Evolutionary conservation across 306 rosid genomes (phyloP).

Genomic region (Abrus precatorius): DNA sequence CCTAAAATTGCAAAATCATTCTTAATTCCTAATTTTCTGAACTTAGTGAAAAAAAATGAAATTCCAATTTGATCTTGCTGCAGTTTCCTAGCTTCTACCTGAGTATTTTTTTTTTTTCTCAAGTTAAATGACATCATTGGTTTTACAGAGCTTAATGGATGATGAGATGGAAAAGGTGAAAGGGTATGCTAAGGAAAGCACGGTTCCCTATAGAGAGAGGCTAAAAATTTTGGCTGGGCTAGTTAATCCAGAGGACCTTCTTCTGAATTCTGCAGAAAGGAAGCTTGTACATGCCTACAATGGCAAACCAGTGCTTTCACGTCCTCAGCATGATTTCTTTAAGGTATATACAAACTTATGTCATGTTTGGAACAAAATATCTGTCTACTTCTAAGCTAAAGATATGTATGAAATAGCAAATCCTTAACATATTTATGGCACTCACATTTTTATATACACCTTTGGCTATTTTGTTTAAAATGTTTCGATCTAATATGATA

Average conservation of each 20-base stretch:
- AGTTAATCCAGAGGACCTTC: constrained; percentile 88
- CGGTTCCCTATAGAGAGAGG: constrained; percentile 80
- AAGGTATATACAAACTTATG: constrained; percentile 54
- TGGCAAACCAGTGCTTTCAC: constrained; percentile 93
- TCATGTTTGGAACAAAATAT: not conserved
- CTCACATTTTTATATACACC: not conserved
- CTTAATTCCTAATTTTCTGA: constrained; percentile 4
- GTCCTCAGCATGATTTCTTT: constrained; percentile 90
- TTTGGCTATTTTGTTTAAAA: not conserved
- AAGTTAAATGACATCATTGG: constrained; percentile 25
- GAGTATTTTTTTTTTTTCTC: not conserved
- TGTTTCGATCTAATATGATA: not conserved
- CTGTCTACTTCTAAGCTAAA: not conserved
- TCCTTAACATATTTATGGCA: not conserved
- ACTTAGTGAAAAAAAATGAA: not conserved
- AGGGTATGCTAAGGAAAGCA: constrained; percentile 67
- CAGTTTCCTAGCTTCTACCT: constrained; percentile 5
- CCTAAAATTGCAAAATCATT: constrained; percentile 3
- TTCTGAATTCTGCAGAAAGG: constrained; percentile 71
- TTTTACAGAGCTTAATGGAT: constrained; percentile 71
- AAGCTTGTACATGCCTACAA: constrained; percentile 82
- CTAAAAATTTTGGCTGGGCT: constrained; percentile 82
- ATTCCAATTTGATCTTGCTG: not conserved
- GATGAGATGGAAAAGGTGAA: constrained; percentile 84
- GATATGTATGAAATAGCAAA: constrained; percentile 13